Percentiles rank a stretch among this genome's conserved stretches.
Conservation (phyloP, 352 stramenopile species). For the Pythium diclinum region DNA sequence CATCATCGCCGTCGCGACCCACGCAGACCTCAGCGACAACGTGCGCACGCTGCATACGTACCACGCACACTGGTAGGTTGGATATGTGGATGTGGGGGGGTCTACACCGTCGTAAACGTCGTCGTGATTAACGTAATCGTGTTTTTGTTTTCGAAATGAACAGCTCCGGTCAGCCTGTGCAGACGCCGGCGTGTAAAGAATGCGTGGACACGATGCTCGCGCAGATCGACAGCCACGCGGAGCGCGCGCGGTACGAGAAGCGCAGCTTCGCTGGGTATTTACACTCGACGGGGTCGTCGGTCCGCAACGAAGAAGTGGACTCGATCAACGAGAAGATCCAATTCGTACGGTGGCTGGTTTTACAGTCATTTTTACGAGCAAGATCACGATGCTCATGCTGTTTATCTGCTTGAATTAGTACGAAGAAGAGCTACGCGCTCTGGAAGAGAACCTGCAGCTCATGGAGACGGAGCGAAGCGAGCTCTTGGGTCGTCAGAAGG, state of each 20-base stretch:
- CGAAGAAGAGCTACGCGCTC: constrained; percentile 51
- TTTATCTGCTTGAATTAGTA: constrained; percentile 40
- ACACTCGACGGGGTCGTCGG: constrained; percentile 44
- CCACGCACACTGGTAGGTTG: constrained; percentile 61
- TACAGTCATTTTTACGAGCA: not conserved
- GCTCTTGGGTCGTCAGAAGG: constrained; percentile 46
- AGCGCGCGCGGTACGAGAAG: constrained; percentile 74
- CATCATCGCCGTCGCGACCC: constrained; percentile 56
- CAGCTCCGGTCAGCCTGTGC: constrained; percentile 56
- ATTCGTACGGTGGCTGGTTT: constrained; percentile 41
- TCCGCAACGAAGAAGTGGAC: constrained; percentile 56
- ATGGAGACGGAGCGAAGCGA: constrained; percentile 68
- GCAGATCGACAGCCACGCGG: constrained; percentile 70
- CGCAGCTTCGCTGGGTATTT: constrained; percentile 54
- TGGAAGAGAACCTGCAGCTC: constrained; percentile 59
- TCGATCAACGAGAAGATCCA: constrained; percentile 70
- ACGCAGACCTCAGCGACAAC: constrained; percentile 73
- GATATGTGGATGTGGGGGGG: not conserved
- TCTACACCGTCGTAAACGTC: not conserved
- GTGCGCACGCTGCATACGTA: constrained; percentile 67
- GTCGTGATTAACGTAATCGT: not conserved
- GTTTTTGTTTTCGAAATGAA: not conserved
- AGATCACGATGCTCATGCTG: not conserved
- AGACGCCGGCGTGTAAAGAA: constrained; percentile 66
- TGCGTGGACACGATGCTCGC: constrained; percentile 74